A percentile compares a stretch with the other conserved stretches of the same genome.
Evolutionary conservation across 1,284 basidiomycete species (phyloP).

Genomic region (Hemileia vastatrix): DNA sequence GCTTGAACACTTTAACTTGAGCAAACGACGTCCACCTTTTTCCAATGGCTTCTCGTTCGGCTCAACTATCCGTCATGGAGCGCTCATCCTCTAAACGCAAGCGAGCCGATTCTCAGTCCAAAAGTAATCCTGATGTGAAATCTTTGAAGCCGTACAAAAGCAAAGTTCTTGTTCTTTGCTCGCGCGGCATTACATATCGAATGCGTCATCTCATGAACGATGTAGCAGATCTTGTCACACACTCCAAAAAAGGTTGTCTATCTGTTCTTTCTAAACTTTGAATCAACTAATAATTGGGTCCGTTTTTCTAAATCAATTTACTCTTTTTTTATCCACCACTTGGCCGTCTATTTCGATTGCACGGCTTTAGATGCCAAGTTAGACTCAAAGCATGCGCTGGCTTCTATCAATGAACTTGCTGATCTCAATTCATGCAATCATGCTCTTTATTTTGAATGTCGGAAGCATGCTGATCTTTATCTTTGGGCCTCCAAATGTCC

Average conservation of each 20-base stretch:
- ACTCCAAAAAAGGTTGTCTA: constrained; percentile 82
- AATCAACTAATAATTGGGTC: not conserved
- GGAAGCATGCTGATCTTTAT: constrained; percentile 90
- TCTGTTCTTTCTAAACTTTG: constrained; percentile 3
- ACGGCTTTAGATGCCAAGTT: constrained; percentile 70
- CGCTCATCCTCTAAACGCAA: not conserved
- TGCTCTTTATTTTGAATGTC: constrained; percentile 91
- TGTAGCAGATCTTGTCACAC: constrained; percentile 77
- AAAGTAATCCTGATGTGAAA: not conserved
- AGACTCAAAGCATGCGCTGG: constrained; percentile 89
- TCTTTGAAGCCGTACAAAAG: constrained; percentile 49
- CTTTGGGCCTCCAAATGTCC: constrained; percentile 95
- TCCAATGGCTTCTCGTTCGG: constrained; percentile 18
- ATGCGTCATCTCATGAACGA: constrained; percentile 98
- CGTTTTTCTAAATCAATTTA: not conserved
- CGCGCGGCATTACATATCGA: constrained; percentile 85
- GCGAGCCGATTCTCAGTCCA: not conserved
- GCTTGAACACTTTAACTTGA: no score
- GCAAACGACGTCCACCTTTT: no score
- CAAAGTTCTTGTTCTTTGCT: constrained; percentile 77
- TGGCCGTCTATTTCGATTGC: not conserved
- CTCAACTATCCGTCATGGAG: not conserved
- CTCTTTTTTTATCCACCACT: not conserved
- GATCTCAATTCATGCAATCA: constrained; percentile 99
- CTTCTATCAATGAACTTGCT: constrained; percentile 89